Base-by-base conservation (phyloP, 768 basidiomycete genomes). In the Tulasnella sp. region DNA sequence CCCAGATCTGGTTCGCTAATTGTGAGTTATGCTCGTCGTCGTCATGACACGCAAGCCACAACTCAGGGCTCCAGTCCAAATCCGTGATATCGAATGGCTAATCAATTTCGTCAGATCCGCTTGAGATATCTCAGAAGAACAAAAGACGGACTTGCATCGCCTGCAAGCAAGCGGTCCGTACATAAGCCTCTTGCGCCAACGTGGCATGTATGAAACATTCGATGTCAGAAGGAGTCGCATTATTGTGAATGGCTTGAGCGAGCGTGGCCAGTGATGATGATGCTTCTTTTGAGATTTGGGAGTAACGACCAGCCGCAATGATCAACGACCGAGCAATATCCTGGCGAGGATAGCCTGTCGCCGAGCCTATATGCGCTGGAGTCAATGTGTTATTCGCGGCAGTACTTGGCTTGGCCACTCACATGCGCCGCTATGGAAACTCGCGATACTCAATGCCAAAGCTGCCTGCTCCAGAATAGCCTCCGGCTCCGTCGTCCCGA, bases 61-160 rank as follows among this genome's bases (percentile, higher is more conserved):
- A 70, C 67, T 88, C 83, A 0, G 87, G 81, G 1, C 86, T 88
- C 86, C 92, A 99, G 62, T 96, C 92, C 38, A 91, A 69, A 49
- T 98, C 94, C 0, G 93, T 97, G 49, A 98, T 70, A 70, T 98
- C 96, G 63, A 98, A 85, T 0, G 92, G 86, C 90, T 97, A 61
- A 25, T 8, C 27, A 12, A 17, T 4, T 56, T 59, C 44, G 54
- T 43, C 30, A 38, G 44, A 34, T 8, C 51, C 2, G 53, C n/a
- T 4, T 5, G 15, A 25, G 30, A 29, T 2, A 55, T 43, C 22
- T 65, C 22, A 49, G 30, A 60, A 29, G 25, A 19, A 34, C 12
- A 49, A 7, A 61, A 5, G 21, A 53, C 61, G 19, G 25, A 91
- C 92, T 78, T 92, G 90, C 2, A 98, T 74, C 0, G 92, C 78